Base-by-base conservation (phyloP, 2,329 filamentous ascomycete species). In the Clonostachys chloroleuca region DNA sequence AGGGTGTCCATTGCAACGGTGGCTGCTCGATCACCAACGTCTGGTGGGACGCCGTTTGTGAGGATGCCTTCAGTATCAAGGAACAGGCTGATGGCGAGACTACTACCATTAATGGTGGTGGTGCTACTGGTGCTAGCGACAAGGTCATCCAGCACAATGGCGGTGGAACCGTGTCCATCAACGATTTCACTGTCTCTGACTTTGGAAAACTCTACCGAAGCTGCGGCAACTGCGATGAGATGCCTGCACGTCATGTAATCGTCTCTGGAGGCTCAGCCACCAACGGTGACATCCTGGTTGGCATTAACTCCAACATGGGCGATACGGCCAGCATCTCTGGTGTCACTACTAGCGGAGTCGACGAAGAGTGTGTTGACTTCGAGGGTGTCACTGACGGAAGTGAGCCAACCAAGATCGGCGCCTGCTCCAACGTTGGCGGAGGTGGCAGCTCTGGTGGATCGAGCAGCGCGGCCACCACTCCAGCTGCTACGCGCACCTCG, bases 1-100 rank as follows among this genome's bases (percentile, higher is more conserved):
- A 76, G 59, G 75, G 69, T 45, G 68, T 78, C 24, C 74, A 78
- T 61, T 78, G 75, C 59, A 59, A 68, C 45, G 73, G 72, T 34
- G 59, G 67, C 13, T 77, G 74, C 54, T 64, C 59, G 9, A 49
- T 63, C 30, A 63, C 60, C 54, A 65, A 64, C 48, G 67, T 70
- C 50, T 66, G 64, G 66, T 67, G 63, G 61, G 56, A 59, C 14
- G 61, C 67, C 43, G 63, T 69, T 30, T 69, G 67, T 50, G 67
- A 70, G 47, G 68, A 59, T 9, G 55, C 56, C 3, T 24, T 57
- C 39, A 69, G 66, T 6, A 57, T 71, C 49, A 63, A 68, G 57
- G 64, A 70, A 44, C 41, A 42, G 14, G 34, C 17, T n/a, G 34
- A 41, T 14, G 46, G 40, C 6, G 34, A 36, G 12, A 17, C 24